Evolutionary conservation across 208 protist genomes (phyloP).

Genomic region (Acanthamoeba lenticulata): DNA sequence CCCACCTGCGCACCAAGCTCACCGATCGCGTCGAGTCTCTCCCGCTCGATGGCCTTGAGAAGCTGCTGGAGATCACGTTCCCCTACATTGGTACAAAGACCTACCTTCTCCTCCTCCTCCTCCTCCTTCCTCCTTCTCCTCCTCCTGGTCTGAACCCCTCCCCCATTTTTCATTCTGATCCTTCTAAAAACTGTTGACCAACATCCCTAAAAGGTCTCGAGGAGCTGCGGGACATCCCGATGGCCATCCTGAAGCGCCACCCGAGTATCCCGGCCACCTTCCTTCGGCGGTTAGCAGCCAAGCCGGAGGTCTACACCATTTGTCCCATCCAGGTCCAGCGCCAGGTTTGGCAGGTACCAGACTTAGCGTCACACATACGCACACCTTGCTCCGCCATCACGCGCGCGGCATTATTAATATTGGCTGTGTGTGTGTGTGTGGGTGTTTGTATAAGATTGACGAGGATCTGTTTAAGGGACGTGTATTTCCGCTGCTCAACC

Average conservation of each 20-base stretch:
- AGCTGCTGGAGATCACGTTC: slow-evolving; percentile 71
- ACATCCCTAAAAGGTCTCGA: slow-evolving; percentile 56
- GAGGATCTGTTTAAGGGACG: slow-evolving; percentile 68
- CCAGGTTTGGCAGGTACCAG: slow-evolving; percentile 65
- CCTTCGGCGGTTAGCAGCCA: slow-evolving; percentile 61
- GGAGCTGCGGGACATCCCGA: slow-evolving; percentile 67
- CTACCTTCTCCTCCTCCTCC: too few relatives aligned
- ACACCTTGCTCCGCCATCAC: neutral
- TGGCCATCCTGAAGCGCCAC: slow-evolving; percentile 70
- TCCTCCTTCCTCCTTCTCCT: too few relatives aligned
- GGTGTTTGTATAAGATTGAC: slow-evolving; percentile 29
- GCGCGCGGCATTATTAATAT: neutral
- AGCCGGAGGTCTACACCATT: slow-evolving; percentile 67
- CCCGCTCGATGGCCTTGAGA: slow-evolving; percentile 56
- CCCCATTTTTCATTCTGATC: too few relatives aligned
- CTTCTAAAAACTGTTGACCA: too few relatives aligned
- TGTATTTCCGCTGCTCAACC: slow-evolving; percentile 52
- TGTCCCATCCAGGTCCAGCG: slow-evolving; percentile 74
- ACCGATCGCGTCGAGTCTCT: neutral
- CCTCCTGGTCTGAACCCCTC: too few relatives aligned
- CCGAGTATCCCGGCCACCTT: slow-evolving; percentile 65
- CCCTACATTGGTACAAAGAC: slow-evolving; percentile 71
- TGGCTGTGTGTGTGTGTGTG: neutral
- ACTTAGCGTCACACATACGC: neutral
- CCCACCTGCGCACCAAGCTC: slow-evolving; percentile 2